Evolutionary conservation across 1,284 basidiomycete genomes (phyloP), one percentile per base, ranked within the genome.

Genomic region (Apiotrichum brassicae): DNA sequence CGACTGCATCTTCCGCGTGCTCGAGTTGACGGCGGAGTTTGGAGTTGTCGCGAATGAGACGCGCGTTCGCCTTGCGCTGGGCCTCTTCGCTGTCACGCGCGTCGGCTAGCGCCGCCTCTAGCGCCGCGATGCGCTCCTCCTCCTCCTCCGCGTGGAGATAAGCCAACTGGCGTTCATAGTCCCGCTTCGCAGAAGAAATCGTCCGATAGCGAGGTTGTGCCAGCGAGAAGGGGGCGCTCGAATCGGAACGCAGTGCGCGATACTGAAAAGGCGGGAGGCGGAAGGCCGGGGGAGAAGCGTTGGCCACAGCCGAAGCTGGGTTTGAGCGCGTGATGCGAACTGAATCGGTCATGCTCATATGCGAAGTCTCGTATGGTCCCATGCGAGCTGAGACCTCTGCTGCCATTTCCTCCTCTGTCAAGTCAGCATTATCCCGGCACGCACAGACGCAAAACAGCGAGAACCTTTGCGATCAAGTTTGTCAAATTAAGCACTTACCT

Each of bases 91-190:
- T 51, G 9, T 64, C 65, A 9, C 55, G 53, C 4, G 68, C 64
- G 22, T 70, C 68, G 20, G 54, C 43, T n/a, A 70, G 49, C 7
- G 64, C 63, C n/a, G 53, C 45, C 40, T 70, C 68, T 1, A 70
- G 54, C 11, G 53, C 46, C 2, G 53, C 48, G 24, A 70, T 59
- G 14, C 57, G 50, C 9, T 63, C 63, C 23, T 66, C 64, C 18
- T 58, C 53, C 38, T 65, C 66, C 13, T 52, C 58, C 34, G 54
- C 54, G 11, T 48, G 47, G 4, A 43, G 40, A 20, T 30, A 42
- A 13, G 40, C 40, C 11, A 42, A 26, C 4, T 32, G 40, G 19
- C 40, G 42, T 7, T 24, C 33, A 14, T 34, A 24, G 4, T 24
- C 30, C 30, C 42, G 42, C 20, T 32, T n/a, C 13, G 30, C 32